Evolutionary conservation across 1,284 basidiomycete species (phyloP).

Genomic region (Mrakiaceae sp.): DNA sequence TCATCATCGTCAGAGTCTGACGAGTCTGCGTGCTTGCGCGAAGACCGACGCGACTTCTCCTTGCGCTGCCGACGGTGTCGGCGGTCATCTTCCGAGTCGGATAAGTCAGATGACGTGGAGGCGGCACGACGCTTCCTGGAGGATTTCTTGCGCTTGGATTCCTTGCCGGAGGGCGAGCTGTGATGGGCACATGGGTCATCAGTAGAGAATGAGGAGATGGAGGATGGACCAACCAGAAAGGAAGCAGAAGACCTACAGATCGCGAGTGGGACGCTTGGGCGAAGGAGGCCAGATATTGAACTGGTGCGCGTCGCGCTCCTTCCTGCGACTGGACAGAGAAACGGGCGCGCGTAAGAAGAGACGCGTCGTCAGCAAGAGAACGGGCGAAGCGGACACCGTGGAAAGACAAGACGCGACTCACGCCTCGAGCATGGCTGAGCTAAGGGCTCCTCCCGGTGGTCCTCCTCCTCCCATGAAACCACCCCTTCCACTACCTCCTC

Average conservation of each 20-base stretch:
- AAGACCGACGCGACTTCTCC: conserved; percentile 21
- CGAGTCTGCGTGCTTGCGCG: conserved; percentile 41
- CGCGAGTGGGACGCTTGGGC: conserved; percentile 53
- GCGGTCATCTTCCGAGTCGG: conserved; percentile 50
- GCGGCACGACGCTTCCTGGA: conserved; percentile 48
- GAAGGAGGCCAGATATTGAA: conserved; percentile 75
- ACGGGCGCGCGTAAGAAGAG: no score
- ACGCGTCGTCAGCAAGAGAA: not conserved
- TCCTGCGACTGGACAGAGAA: conserved; percentile 49
- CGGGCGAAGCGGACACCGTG: not conserved
- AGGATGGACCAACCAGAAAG: not conserved
- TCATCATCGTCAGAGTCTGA: conserved; percentile 8
- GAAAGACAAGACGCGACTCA: not conserved
- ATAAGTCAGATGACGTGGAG: conserved; percentile 40
- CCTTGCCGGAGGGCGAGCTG: conserved; percentile 30
- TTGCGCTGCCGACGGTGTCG: conserved; percentile 28
- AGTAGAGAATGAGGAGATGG: conserved; percentile 3
- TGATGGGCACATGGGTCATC: conserved; percentile 36
- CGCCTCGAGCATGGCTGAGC: conserved; percentile 4
- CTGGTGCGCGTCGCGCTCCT: conserved; percentile 53
- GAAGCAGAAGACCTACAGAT: conserved; percentile 41
- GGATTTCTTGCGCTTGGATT: conserved; percentile 33
- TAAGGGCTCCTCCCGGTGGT: not conserved
- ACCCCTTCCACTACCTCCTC: conserved; percentile 43
- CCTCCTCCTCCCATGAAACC: conserved; percentile 9